These are phyloP conservation scores for Aspergillus hancockii DNA, from an alignment of 495 filamentous ascomycete genomes.

Conservation along the genomic window DNA sequence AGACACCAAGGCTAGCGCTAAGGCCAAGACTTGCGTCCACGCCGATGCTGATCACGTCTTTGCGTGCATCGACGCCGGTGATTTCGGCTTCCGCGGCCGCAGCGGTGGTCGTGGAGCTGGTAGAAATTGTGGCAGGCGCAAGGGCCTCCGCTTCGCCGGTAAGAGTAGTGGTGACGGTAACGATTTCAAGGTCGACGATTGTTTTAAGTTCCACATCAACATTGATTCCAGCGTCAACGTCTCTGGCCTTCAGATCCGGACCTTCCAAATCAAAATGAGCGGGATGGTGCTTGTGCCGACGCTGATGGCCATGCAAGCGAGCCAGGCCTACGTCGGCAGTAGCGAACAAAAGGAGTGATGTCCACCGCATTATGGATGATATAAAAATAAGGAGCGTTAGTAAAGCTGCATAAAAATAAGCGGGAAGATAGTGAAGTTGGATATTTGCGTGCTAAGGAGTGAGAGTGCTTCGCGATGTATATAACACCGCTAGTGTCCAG, in stretches of 20 bases:
- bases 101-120: constrained; percentile 15
- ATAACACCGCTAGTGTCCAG: not conserved
- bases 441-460: not conserved
- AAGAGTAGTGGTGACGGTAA: constrained; percentile 32
- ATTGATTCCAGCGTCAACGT: not conserved
- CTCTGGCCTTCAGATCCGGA: constrained; percentile 16
- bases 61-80: not conserved
- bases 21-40: constrained; percentile 4
- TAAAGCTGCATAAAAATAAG: not conserved
- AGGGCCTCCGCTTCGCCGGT: constrained; percentile 10
- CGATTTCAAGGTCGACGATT: constrained; percentile 21
- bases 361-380: constrained; percentile 31
- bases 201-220: constrained; percentile 14
- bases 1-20: constrained; percentile 5
- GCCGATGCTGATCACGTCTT: not conserved
- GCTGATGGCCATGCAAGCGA: constrained; percentile 24
- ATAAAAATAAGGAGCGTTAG: not conserved
- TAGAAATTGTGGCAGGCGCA: constrained; percentile 16
- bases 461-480: constrained; percentile 1
- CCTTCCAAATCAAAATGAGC: constrained; percentile 15
- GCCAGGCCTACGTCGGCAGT: constrained; percentile 26
- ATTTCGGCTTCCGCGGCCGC: constrained; percentile 2
- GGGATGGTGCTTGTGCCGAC: constrained; percentile 21
- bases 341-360: constrained; percentile 26
- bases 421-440: not conserved